Evolutionary conservation across 2,329 filamentous ascomycete genomes (phyloP).

Genomic region (Phoma sp.): DNA sequence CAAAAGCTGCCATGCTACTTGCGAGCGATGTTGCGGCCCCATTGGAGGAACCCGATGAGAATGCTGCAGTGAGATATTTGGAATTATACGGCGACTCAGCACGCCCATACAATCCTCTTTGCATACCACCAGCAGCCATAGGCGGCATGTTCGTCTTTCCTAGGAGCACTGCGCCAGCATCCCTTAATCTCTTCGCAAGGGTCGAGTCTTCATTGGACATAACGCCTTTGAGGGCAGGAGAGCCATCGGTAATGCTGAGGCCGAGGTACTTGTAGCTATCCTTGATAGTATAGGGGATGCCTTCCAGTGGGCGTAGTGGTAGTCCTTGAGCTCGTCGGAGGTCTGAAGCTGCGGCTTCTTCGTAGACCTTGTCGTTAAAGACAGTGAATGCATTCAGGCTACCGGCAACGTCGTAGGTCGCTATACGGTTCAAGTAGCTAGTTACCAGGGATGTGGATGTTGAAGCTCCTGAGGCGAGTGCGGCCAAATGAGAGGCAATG

Average conservation of each 20-base stretch:
- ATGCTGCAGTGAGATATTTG: slow-evolving; percentile 61
- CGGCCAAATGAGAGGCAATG: slow-evolving; percentile 54
- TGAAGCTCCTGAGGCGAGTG: slow-evolving; percentile 49
- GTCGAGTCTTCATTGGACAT: slow-evolving; percentile 61
- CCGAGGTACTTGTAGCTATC: slow-evolving; percentile 63
- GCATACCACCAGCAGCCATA: slow-evolving; percentile 66
- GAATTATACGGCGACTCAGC: slow-evolving; percentile 64
- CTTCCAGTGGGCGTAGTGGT: slow-evolving; percentile 54
- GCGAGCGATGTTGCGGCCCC: slow-evolving; percentile 60
- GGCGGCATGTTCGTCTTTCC: slow-evolving; percentile 67
- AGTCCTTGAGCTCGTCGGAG: slow-evolving; percentile 49
- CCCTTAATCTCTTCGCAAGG: slow-evolving; percentile 55
- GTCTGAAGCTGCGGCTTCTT: slow-evolving; percentile 58
- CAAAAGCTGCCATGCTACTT: slow-evolving; percentile 60
- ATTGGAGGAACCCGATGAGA: slow-evolving; percentile 65
- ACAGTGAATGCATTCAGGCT: slow-evolving; percentile 58
- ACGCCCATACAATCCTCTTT: slow-evolving; percentile 62
- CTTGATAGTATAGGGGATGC: slow-evolving; percentile 65
- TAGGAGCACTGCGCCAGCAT: slow-evolving; percentile 59
- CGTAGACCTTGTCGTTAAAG: slow-evolving; percentile 55
- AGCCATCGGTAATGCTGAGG: slow-evolving; percentile 62
- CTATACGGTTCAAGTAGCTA: slow-evolving; percentile 57
- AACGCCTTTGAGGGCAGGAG: slow-evolving; percentile 60
- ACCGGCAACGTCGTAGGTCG: slow-evolving; percentile 53
- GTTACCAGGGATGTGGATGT: slow-evolving; percentile 56